Evolutionary conservation across 768 basidiomycete species (phyloP).

Genomic region (Pisolithus orientalis): DNA sequence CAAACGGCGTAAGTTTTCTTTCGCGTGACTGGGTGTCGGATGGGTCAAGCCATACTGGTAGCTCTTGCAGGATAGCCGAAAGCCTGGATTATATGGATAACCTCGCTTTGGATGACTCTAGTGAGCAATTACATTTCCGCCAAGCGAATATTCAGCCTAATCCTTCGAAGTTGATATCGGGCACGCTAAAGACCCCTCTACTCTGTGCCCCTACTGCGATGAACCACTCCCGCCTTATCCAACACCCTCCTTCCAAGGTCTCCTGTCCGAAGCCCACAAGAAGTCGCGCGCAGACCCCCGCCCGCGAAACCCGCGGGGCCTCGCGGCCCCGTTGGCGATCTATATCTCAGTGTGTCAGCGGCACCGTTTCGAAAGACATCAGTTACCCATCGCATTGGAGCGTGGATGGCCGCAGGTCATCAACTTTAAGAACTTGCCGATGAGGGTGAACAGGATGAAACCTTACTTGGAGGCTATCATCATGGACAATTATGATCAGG

Average conservation of each 20-base stretch:
- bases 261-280: conserved; percentile 45
- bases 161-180: conserved; percentile 42
- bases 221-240: conserved; percentile 55
- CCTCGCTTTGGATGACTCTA: conserved; percentile 30
- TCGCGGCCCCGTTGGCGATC: conserved; percentile 41
- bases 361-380: conserved; percentile 69
- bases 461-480: conserved; percentile 44
- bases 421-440: conserved; percentile 51
- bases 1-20: conserved; percentile 7
- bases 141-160: neutral
- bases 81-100: conserved; percentile 13
- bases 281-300: conserved; percentile 60
- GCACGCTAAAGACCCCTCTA: conserved; percentile 52
- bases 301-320: conserved; percentile 60
- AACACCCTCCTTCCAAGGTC: conserved; percentile 48
- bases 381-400: conserved; percentile 62
- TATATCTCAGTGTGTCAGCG: conserved; percentile 71
- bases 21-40: conserved; percentile 7
- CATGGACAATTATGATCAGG: conserved; percentile 31
- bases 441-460: conserved; percentile 49
- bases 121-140: conserved; percentile 23
- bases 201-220: conserved; percentile 80
- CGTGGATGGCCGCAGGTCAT: conserved; percentile 77
- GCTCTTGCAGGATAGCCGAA: conserved; percentile 6
- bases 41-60: neutral